Evolutionary conservation across 345 rosid genomes (phyloP), one percentile per base, ranked within the genome.

Genomic region (Dipteronia dyeriana): DNA sequence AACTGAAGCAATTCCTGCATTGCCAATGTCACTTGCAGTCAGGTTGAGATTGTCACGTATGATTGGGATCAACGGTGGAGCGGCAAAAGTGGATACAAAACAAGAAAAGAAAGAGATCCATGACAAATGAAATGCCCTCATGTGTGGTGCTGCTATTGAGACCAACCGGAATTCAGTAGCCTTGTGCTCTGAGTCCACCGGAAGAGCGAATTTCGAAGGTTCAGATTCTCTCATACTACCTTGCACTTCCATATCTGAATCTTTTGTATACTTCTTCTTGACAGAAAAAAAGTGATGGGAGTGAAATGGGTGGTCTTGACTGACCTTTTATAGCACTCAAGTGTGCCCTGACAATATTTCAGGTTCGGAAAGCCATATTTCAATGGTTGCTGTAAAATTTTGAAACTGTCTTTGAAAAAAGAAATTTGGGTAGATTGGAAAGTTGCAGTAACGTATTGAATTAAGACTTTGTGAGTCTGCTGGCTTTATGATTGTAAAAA

Each of bases 1-100:
- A 10, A 92, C 98, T 2, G 97, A 94, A 39, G 98, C 97, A 53
- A 94, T 90, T 7, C 98, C 92, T 1, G 98, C 98, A 79, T 94
- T 91, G 26, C 98, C 98, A 6, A 91, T 90, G 80, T 94, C 97
- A 0, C 92, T 87, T 19, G 97, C 90, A 7, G 98, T 94, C 78
- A 94, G 94, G 66, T 91, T 87, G 41, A 94, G 93, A 72, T 89
- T 88, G 63, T 94, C 98, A 0, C 96, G 92, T 65, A 94, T 91
- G 76, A 94, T 75, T 0, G 98, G 98, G 71, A 94, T 67, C n/a
- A 94, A 90, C 7, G 98, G 97, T 0, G 98, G 97, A 59, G 96
- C 94, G 1, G 97, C 97, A 67, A 94, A 94, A 41, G 92, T 89
- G 75, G 98, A 92, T 17, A 94, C 94, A 53, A 94, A 94, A 57